Conservation (phyloP, 164 flowering plant species). For the Euptelea pleiosperma region DNA sequence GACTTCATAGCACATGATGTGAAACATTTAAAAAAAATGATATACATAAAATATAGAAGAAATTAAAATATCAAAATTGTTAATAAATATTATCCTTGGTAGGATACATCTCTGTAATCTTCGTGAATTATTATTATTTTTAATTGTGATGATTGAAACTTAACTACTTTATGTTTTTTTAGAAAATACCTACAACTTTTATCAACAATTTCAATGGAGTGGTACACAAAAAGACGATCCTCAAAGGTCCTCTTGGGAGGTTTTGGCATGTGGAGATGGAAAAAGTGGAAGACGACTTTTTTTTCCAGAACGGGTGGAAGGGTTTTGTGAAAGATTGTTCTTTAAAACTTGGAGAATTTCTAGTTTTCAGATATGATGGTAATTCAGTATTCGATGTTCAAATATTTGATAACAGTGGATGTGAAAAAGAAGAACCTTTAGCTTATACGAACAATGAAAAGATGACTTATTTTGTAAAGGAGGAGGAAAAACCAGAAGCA, state of each 20-base stretch:
- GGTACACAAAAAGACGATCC: slow-evolving; percentile 11
- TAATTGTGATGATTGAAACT: background rate
- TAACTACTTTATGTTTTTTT: slow-evolving; percentile 1
- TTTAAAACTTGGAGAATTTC: slow-evolving; percentile 23
- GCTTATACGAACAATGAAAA: background rate
- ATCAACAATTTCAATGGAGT: slow-evolving; percentile 8
- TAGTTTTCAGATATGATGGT: slow-evolving; percentile 22
- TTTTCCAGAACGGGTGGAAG: slow-evolving; percentile 25
- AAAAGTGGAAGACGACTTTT: slow-evolving; percentile 6
- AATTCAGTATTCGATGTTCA: slow-evolving; percentile 17
- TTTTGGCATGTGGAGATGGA: slow-evolving; percentile 24
- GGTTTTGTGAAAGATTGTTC: slow-evolving; percentile 19
- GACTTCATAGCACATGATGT: too few relatives aligned
- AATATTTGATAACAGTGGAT: slow-evolving; percentile 21
- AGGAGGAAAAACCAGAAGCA: slow-evolving; percentile 10
- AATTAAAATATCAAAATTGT: too few relatives aligned
- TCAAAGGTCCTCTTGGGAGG: slow-evolving; percentile 16
- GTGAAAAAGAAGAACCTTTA: slow-evolving; percentile 21
- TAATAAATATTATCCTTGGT: too few relatives aligned
- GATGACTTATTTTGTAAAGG: background rate
- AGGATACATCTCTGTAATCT: too few relatives aligned
- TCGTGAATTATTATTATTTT: too few relatives aligned
- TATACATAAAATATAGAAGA: too few relatives aligned
- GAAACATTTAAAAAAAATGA: too few relatives aligned
- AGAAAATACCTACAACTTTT: slow-evolving; percentile 24